These are phyloP conservation scores for Aspergillus unguis DNA, from an alignment of 2,329 filamentous ascomycete genomes.

Conservation along the genomic window DNA sequence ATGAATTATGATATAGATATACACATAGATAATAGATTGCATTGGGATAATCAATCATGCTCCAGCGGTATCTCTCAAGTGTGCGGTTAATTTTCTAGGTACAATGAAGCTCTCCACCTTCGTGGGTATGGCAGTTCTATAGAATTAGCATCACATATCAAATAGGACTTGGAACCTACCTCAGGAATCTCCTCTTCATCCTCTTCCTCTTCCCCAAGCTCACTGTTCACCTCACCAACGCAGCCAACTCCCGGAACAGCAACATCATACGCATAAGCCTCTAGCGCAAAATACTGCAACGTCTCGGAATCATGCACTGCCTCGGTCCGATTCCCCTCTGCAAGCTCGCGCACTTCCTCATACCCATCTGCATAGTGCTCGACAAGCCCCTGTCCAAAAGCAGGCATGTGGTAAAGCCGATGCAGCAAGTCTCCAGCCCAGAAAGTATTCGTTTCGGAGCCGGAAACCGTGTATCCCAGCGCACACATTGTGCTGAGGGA, in stretches of 20 bases:
- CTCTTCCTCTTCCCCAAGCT: conserved; percentile 6
- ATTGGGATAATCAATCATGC: background rate
- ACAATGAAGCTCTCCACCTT: conserved; percentile 41
- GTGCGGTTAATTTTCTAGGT: conserved; percentile 15
- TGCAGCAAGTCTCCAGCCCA: conserved; percentile 67
- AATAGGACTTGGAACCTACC: conserved; percentile 19
- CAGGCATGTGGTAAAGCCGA: conserved; percentile 61
- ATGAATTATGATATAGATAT: background rate
- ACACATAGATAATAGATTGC: background rate
- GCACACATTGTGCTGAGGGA: conserved; percentile 60
- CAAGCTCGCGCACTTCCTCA: conserved; percentile 52
- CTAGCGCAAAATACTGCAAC: conserved; percentile 65
- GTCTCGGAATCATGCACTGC: conserved; percentile 58
- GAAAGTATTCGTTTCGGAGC: conserved; percentile 56
- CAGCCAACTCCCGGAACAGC: conserved; percentile 62
- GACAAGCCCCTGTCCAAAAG: conserved; percentile 57
- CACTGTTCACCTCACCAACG: conserved; percentile 38
- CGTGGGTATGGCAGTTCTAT: conserved; percentile 43
- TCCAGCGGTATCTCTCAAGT: background rate
- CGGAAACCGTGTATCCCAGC: conserved; percentile 60
- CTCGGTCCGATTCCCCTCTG: conserved; percentile 48
- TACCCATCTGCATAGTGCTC: conserved; percentile 63
- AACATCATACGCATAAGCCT: conserved; percentile 64
- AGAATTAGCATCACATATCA: background rate
- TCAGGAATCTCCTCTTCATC: conserved; percentile 21